Conservation (phyloP, 2,329 filamentous ascomycete species). For the Ramularia collo-cygni region DNA sequence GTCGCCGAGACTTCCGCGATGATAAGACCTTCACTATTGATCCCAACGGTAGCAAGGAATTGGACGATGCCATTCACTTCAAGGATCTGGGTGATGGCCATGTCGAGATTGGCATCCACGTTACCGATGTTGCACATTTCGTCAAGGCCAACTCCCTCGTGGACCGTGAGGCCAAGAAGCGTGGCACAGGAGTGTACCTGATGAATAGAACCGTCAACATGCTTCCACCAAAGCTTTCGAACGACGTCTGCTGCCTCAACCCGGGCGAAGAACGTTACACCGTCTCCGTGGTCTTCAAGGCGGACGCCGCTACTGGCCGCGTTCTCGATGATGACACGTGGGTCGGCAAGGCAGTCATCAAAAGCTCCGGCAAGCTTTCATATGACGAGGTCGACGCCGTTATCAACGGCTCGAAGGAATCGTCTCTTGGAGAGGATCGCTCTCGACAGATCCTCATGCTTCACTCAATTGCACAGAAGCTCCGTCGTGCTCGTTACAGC, state of each 20-base stretch:
- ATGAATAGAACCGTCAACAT: constrained; percentile 84
- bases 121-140: constrained; percentile 92
- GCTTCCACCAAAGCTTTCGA: constrained; percentile 77
- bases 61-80: constrained; percentile 89
- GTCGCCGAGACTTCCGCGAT: constrained; percentile 81
- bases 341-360: constrained; percentile 90
- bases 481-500: constrained; percentile 79
- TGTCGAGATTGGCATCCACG: constrained; percentile 90
- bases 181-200: constrained; percentile 89
- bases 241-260: constrained; percentile 78
- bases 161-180: constrained; percentile 95
- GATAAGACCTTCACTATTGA: constrained; percentile 91
- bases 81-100: constrained; percentile 76
- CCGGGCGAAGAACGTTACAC: constrained; percentile 86
- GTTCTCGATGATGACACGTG: constrained; percentile 82
- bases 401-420: constrained; percentile 52
- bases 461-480: constrained; percentile 75
- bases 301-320: constrained; percentile 71
- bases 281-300: constrained; percentile 86
- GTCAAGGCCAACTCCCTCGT: constrained; percentile 94
- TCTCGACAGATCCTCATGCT: constrained; percentile 75
- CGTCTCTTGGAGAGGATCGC: constrained; percentile 58
- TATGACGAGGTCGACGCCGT: constrained; percentile 82
- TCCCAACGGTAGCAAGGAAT: constrained; percentile 76
- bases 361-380: constrained; percentile 78